Evolutionary conservation across 306 rosid species (phyloP), one percentile per base, ranked within the genome.

Genomic region (Styphnolobium japonicum): DNA sequence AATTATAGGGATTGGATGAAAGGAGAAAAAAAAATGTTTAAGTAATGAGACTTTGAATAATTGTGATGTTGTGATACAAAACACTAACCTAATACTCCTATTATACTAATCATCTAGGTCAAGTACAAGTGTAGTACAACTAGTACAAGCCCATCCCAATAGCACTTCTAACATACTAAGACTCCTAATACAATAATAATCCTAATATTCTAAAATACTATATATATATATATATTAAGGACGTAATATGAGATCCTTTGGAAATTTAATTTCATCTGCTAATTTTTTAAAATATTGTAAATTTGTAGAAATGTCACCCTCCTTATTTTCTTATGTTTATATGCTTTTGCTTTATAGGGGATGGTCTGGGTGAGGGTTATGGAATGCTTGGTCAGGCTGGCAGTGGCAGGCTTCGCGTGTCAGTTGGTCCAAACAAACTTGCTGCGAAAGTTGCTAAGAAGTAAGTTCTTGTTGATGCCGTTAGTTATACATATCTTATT

Each of bases 321-420:
- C 55, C 46, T 69, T 76, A 22, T 49, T 69, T 78, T 43, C 71
- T 61, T 75, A 71, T 58, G 62, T 3, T 86, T 58, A 51, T 76
- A 36, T 77, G 76, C 73, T 37, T 63, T 71, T 82, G 37, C 21
- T 40, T 75, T 29, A 71, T 82, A 95, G 99, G 99, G 60, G 99
- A 91, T 81, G 98, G 99, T 76, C 87, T 95, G 12, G 98, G 98
- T 72, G 99, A 93, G 85, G 98, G 99, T 61, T 91, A 95, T 71
- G 98, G 99, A 84, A 95, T 95, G 99, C 98, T 93, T 64, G 97
- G 98, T 84, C 98, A 92, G 90, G 97, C 98, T 46, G 98, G 98
- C 57, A 92, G 97, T 82, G 97, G 98, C 87, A 94, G 89, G 94
- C 92, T 94, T 71, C 97, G 98, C 16, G 98, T 94, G 16, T 92